A percentile compares a stretch with the other conserved stretches of the same genome.
These are phyloP conservation scores for Vinca minor DNA, from an alignment of 257 asterid species.

Conservation along the genomic window DNA sequence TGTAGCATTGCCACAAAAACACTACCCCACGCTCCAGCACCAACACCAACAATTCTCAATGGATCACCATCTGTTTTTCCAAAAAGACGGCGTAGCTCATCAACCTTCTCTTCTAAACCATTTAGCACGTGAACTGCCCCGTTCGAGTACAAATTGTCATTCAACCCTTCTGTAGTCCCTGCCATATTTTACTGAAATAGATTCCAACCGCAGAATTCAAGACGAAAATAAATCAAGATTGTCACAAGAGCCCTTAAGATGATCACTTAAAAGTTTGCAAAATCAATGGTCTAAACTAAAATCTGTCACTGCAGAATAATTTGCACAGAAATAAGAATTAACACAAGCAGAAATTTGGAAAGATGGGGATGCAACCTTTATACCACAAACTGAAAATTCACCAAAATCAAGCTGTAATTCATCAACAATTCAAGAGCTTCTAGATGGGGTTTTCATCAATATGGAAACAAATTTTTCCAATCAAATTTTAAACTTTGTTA, in stretches of 20 bases:
- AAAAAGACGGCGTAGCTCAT: constrained; percentile 51
- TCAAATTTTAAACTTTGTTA: background rate
- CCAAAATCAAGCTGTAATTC: constrained; percentile 21
- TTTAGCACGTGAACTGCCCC: constrained; percentile 43
- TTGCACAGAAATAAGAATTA: constrained; percentile 6
- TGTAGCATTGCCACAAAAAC: too few relatives aligned
- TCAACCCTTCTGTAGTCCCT: constrained; percentile 31
- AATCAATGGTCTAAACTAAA: background rate
- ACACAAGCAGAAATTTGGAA: constrained; percentile 8
- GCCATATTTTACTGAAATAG: constrained; percentile 35
- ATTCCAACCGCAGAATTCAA: constrained; percentile 12
- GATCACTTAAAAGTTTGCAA: constrained; percentile 6
- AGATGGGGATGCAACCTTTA: too few relatives aligned
- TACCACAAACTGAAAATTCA: too few relatives aligned
- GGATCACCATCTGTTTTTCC: too few relatives aligned
- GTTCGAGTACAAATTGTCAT: constrained; percentile 27
- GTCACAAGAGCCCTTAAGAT: background rate
- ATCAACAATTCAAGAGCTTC: too few relatives aligned
- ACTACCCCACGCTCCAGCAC: too few relatives aligned
- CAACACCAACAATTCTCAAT: too few relatives aligned
- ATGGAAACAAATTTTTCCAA: constrained; percentile 14
- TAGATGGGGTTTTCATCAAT: constrained; percentile 20
- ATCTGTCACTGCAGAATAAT: background rate
- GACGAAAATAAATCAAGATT: constrained; percentile 5
- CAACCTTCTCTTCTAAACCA: constrained; percentile 58